Evolutionary conservation across 2,329 filamentous ascomycete genomes (phyloP).

Genomic region (Cyclaneusma minus): DNA sequence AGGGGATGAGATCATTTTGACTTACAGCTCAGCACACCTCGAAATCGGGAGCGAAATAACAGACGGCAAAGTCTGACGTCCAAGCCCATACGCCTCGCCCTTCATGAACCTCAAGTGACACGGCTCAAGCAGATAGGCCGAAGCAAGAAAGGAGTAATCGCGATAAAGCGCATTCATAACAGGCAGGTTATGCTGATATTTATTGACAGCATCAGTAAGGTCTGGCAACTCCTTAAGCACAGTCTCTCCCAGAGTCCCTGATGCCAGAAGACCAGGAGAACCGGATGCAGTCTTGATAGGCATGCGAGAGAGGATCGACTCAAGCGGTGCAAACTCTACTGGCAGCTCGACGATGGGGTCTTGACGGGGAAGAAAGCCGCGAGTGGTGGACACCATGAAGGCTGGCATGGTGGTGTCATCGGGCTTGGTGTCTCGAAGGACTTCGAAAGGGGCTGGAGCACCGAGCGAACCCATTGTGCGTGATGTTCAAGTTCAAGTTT

Average conservation of each 20-base stretch:
- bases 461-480: conserved; percentile 15
- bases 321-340: conserved; percentile 54
- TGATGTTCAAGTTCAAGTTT: not conserved
- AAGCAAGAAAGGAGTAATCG: conserved; percentile 84
- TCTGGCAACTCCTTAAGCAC: conserved; percentile 63
- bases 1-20: too few species aligned
- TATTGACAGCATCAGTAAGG: conserved; percentile 56
- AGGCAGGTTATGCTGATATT: conserved; percentile 57
- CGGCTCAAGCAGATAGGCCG: conserved; percentile 79
- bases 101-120: conserved; percentile 63
- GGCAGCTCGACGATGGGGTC: conserved; percentile 51
- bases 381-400: conserved; percentile 65
- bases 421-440: conserved; percentile 47
- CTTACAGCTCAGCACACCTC: conserved; percentile 72
- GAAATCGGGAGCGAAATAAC: conserved; percentile 70
- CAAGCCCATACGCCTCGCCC: conserved; percentile 65
- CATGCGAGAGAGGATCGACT: conserved; percentile 60
- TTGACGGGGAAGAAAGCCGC: conserved; percentile 59
- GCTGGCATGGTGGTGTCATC: conserved; percentile 49
- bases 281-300: conserved; percentile 64
- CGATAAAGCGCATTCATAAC: conserved; percentile 77
- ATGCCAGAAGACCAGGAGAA: conserved; percentile 61
- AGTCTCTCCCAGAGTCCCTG: conserved; percentile 57
- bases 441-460: conserved; percentile 30
- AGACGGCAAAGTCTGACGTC: conserved; percentile 54